Conservation (phyloP, 345 rosid genomes). For the Eucalyptus caleyi region DNA sequence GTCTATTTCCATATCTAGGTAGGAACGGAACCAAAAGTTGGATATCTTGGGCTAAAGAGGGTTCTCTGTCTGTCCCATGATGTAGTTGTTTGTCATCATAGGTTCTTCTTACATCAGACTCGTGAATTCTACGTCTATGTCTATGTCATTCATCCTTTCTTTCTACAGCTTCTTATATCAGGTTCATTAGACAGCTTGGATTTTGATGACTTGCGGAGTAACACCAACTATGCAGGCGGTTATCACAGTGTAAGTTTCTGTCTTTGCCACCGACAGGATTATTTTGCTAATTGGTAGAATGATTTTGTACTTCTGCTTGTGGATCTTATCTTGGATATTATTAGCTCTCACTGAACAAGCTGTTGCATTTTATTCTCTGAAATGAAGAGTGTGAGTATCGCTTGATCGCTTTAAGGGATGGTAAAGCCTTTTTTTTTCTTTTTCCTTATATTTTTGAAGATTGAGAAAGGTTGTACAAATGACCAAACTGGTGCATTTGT, state of each 20-base stretch:
- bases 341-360: background rate
- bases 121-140: background rate
- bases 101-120: background rate
- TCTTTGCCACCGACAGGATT: background rate
- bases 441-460: background rate
- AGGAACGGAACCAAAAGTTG: background rate
- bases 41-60: background rate
- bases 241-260: slow-evolving; percentile 53
- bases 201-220: slow-evolving; percentile 72
- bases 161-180: slow-evolving; percentile 79
- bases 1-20: background rate
- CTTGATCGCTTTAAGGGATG: background rate
- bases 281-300: background rate
- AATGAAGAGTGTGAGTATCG: background rate
- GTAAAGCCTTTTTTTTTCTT: background rate
- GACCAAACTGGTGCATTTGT: background rate
- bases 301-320: background rate
- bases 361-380: background rate
- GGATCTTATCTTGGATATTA: background rate
- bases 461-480: background rate
- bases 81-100: background rate
- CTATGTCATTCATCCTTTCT: background rate
- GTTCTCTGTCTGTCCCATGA: background rate
- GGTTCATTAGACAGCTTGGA: slow-evolving; percentile 98
- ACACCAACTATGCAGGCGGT: slow-evolving; percentile 89